Evolutionary conservation across 768 basidiomycete species (phyloP), one percentile per base, ranked within the genome.

Genomic region (Russula sp.): DNA sequence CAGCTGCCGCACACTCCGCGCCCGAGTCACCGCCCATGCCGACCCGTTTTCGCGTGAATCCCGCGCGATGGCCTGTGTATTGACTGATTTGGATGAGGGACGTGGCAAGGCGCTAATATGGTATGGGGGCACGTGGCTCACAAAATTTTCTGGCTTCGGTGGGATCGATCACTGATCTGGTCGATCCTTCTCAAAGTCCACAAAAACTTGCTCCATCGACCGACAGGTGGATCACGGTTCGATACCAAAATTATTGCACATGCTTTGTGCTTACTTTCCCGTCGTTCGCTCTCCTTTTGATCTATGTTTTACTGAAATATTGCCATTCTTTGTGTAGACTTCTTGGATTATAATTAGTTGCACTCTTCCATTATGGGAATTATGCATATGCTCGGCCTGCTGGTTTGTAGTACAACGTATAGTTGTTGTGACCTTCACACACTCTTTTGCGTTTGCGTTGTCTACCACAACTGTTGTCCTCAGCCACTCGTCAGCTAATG

Each of bases 41-140:
- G 2, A 34, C 64, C 1, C 64, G 59, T 13, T 34, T 65, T 34
- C 59, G 59, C 10, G 60, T 57, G 32, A 40, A 48, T 3, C 55
- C 59, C 28, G 63, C 63, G 34, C 59, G 64, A 20, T 65, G 59
- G 64, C 64, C 64, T 0, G 64, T 65, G 14, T 65, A 65, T 36
- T 65, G 28, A 65, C 51, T 9, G 28, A 65, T 57, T 9, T 10
- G 10, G 36, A 20, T 26, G 3, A 55, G 58, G 9, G 36, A 22
- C 34, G 10, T 60, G 58, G 22, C 26, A 22, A 18, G 54, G 54
- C 38, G 38, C 14, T 40, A 40, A 18, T 14, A 40, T 40, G 38
- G 38, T 16, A 40, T 6, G 16, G 26, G 24, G 13, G 38, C 58
- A 18, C 28, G 42, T 46, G 56, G 11, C 53, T 22, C 40, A 16